Evolutionary conservation across 1,284 basidiomycete species (phyloP), one percentile per base, ranked within the genome.

Genomic region (Ustilago curta): DNA sequence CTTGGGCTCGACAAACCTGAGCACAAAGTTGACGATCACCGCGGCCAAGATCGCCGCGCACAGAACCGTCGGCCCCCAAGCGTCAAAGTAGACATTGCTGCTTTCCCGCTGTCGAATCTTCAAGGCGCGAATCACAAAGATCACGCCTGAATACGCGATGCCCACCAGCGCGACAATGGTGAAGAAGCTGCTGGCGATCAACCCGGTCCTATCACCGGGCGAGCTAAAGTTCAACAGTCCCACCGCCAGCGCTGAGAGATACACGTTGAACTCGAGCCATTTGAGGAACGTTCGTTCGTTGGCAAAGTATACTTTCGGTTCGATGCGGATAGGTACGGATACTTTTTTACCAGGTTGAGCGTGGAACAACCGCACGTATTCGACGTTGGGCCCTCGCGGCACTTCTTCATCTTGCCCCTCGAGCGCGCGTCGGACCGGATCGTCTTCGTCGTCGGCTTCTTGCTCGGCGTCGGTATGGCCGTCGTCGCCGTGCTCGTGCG

Each of bases 231-330:
- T 98, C 74, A 98, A 69, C 58, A 85, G 66, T 32, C 83, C 83
- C 1, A 85, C 83, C 8, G 85, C 85, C 12, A 84, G 77, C 14
- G 83, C 82, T 4, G 78, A 79, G 29, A 84, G 67, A 59, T 83
- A 77, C 66, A 98, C 93, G 1, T 92, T 91, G 80, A 93, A 95
- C 84, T 95, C 91, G 51, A 97, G 88, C 96, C 96, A 99, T 68
- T 86, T 82, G 70, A 78, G 57, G 53, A 78, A 77, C n/a, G 94
- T 95, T 64, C 94, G 88, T 85, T 97, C 96, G 49, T 93, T 93
- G 3, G 96, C 96, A 85, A 98, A 99, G 84, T 97, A 97, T 8
- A 97, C 95, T 87, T 99, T 99, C 39, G 96, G 96, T 86, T 99
- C 96, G 61, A 99, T 90, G 55, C 96, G 90, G 35, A 99, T 91